A percentile compares a stretch with the other conserved stretches of the same genome.
These are phyloP conservation scores for Cyberlindnera subsufficiens DNA, from an alignment of 805 yeast species.

Conservation along the genomic window DNA sequence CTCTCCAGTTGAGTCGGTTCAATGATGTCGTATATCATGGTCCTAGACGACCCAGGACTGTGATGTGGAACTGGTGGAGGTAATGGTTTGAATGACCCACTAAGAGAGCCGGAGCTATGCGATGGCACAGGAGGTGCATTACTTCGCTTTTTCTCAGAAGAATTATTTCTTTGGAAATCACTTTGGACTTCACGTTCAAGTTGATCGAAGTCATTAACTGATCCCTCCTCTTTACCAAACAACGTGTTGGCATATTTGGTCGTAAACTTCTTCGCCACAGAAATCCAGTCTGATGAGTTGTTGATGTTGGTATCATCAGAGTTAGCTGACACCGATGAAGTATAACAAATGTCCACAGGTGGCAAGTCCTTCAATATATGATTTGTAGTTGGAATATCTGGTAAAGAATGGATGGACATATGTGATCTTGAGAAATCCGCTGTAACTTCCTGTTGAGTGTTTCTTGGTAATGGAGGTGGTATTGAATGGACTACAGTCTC, in stretches of 20 bases:
- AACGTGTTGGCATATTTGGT: conserved; percentile 6
- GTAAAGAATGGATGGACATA: conserved; percentile 16
- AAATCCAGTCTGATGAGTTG: no score
- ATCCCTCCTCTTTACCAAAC: conserved; percentile 5
- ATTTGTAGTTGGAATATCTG: conserved; percentile 19
- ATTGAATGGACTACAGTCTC: conserved; percentile 4
- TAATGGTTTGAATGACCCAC: conserved; percentile 3
- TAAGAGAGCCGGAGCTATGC: conserved; percentile 15
- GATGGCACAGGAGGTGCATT: conserved; percentile 24
- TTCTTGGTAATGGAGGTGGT: conserved; percentile 22
- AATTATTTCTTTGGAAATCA: conserved; percentile 22
- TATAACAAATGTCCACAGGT: neutral
- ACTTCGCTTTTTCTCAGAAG: conserved; percentile 1
- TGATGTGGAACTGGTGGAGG: conserved; percentile 14
- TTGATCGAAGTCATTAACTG: conserved; percentile 25
- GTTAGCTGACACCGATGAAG: neutral
- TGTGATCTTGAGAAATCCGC: conserved; percentile 5
- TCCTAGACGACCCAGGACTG: neutral
- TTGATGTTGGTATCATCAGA: neutral
- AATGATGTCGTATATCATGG: conserved; percentile 14
- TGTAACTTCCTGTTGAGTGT: neutral
- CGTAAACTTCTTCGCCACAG: conserved; percentile 14
- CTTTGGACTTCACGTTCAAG: conserved; percentile 29
- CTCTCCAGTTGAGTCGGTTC: conserved; percentile 11
- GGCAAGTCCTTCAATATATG: conserved; percentile 4